Base-by-base conservation (phyloP, 345 rosid genomes). In the Brassica cretica region DNA sequence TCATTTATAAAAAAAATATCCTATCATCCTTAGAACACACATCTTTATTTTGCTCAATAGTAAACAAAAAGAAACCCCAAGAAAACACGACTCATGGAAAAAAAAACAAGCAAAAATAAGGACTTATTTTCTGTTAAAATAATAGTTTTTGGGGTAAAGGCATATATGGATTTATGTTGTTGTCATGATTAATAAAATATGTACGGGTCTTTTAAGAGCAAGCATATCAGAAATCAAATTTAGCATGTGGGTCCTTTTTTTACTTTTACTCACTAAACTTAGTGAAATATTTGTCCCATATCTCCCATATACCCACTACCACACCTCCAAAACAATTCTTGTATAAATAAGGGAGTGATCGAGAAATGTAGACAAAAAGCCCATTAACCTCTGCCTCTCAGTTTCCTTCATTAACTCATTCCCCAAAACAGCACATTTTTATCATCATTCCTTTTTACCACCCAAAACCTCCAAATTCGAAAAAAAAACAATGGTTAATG, bases 331-430 rank as follows among this genome's bases (percentile, higher is more conserved):
- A 61, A 64, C 0, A 46, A 15, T 68, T 73, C 49, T 62, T 79
- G 74, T 79, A 79, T 79, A 79, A 73, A 79, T 73, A 49, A 66
- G 73, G 78, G 15, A 62, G 55, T 73, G 78, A 78, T 61, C 74
- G 58, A 62, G 46, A 73, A 32, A 67, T 79, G 35, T 16, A 60
- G 69, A 73, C 78, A 78, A 7, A 7, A 60, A 49, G 27, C 74
- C 78, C 70, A 67, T 78, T 56, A 67, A 67, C 49, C 65, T 73
- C 59, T 73, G 74, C 62, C 70, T 68, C 78, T 73, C 78, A 9
- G 6, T 73, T 62, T 37, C 82, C 2, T 73, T 72, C 82, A 46
- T 72, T 67, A 59, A 72, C 82, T 78, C 68, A 66, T 49, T 78
- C 25, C 77, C 74, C 56, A 41, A 68, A 73, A 61, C 51, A 67